Evolutionary conservation across 768 basidiomycete species (phyloP).

Genomic region (Epithele typhae): DNA sequence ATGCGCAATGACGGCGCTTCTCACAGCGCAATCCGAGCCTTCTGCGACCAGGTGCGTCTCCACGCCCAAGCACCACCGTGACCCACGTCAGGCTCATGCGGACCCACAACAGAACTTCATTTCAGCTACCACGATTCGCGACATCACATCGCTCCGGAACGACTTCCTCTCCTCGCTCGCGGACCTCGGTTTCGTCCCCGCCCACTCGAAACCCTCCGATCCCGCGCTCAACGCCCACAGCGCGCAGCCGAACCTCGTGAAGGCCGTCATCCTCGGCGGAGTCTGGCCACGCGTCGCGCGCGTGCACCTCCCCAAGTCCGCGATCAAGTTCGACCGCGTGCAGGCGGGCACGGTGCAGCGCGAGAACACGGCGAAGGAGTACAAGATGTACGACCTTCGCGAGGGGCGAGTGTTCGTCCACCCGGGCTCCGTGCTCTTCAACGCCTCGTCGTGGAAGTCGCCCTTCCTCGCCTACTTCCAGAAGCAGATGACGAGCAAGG

Average conservation of each 20-base stretch:
- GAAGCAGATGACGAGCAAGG: constrained; percentile 76
- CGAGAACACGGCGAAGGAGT: constrained; percentile 81
- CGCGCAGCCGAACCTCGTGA: constrained; percentile 69
- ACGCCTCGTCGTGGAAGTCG: constrained; percentile 64
- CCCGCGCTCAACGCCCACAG: constrained; percentile 61
- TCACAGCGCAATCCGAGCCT: constrained; percentile 41
- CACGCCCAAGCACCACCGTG: constrained; percentile 4
- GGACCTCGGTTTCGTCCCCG: constrained; percentile 65
- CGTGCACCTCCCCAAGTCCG: constrained; percentile 67
- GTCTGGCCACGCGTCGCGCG: constrained; percentile 82
- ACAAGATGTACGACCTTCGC: constrained; percentile 72
- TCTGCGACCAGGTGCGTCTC: constrained; percentile 63
- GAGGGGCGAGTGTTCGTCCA: constrained; percentile 72
- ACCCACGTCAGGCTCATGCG: background rate
- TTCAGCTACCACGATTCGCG: constrained; percentile 64
- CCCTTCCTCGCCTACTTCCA: constrained; percentile 83
- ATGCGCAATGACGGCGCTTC: constrained; percentile 49
- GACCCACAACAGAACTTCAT: constrained; percentile 68
- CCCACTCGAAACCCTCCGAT: constrained; percentile 39
- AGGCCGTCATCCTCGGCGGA: constrained; percentile 80
- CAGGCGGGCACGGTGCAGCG: constrained; percentile 81
- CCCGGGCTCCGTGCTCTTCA: constrained; percentile 78
- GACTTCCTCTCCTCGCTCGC: constrained; percentile 73
- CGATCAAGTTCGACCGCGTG: constrained; percentile 80
- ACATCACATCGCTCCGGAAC: constrained; percentile 70